Evolutionary conservation across 202 grass and related monocot genomes (phyloP), one percentile per base, ranked within the genome.

Genomic region (Hordeum pubiflorum): DNA sequence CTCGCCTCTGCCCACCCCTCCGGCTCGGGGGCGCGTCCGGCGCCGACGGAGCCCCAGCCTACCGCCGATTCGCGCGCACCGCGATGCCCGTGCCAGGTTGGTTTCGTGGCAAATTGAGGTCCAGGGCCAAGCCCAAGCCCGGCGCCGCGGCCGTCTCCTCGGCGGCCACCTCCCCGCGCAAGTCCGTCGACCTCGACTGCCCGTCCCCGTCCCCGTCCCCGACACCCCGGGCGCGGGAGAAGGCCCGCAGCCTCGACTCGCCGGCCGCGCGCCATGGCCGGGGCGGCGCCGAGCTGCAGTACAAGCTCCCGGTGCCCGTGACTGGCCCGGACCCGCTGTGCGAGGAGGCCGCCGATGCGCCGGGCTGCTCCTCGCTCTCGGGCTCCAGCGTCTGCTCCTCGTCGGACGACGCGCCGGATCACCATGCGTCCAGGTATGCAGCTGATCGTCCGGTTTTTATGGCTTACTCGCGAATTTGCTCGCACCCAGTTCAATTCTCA

Each of bases 311-410:
- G 3, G 37, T 59, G 15, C 87, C 87, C 1, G 87, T 6, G 5
- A 50, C 4, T 17, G 67, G 40, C 2, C 59, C 40, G 55, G 69
- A 77, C 8, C 20, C 43, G n/a, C 68, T 22, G 13, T 67, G 83
- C 5, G 80, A 84, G 58, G 64, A 81, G 15, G 55, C 26, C 37
- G 60, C 43, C 72, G 79, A 78, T 40, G 52, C 18, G 15, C 50
- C 40, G 7, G 79, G 69, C 17, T 84, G 50, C 33, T 70, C 64
- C 1, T 93, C 83, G 9, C 65, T 31, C 37, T 84, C 74, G 5
- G 91, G 31, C 0, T 91, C 89, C 56, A 91, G 83, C 84, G 37
- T 44, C 10, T 82, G 73, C 86, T 94, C 91, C 24, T 89, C 89
- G 31, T 23, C 9, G 1, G 91, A 91, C 3, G 91, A 91, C 26